phyloP scores from a whole-genome alignment of 1,284 basidiomycete genomes.

The Boletellus deceptivus region DNA sequence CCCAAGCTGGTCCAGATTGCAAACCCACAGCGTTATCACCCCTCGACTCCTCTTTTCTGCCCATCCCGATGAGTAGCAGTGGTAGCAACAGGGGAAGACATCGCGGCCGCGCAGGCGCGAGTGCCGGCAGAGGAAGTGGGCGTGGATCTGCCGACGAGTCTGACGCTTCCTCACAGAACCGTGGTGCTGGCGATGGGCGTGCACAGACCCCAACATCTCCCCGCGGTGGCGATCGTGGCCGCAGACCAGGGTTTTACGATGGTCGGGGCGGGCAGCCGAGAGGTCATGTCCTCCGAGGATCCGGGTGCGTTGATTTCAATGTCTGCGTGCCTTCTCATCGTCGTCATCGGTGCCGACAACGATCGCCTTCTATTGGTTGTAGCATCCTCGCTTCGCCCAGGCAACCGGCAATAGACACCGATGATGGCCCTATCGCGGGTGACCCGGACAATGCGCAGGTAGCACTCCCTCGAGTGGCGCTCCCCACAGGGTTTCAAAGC shows the following conservation, averaged over 20 bases:
- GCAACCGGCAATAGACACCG: slow-evolving; percentile 41
- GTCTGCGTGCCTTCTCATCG: too few species aligned
- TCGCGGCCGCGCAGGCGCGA: not conserved
- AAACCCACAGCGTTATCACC: too few species aligned
- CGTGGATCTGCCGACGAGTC: not conserved
- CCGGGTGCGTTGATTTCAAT: too few species aligned
- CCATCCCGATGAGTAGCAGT: not conserved
- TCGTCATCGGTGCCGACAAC: too few species aligned
- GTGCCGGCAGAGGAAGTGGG: not conserved
- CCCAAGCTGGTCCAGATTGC: too few species aligned
- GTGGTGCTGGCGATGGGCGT: not conserved
- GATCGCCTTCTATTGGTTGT: too few species aligned
- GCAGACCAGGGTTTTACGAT: slow-evolving; percentile 32
- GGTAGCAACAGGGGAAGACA: not conserved
- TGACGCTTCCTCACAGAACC: too few species aligned
- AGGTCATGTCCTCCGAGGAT: slow-evolving; percentile 38
- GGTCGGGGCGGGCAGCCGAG: slow-evolving; percentile 25
- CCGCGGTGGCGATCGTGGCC: slow-evolving; percentile 27
- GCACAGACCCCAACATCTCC: slow-evolving; percentile 16
- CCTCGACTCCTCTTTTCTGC: not conserved
- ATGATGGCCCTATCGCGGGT: slow-evolving; percentile 54
- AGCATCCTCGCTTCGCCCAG: too few species aligned
- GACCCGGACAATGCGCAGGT: slow-evolving; percentile 57
- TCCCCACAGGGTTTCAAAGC: slow-evolving; percentile 11
- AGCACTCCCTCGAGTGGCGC: too few species aligned